Evolutionary conservation across 768 basidiomycete genomes (phyloP), one percentile per base, ranked within the genome.

Genomic region (Lactifluus volemus): DNA sequence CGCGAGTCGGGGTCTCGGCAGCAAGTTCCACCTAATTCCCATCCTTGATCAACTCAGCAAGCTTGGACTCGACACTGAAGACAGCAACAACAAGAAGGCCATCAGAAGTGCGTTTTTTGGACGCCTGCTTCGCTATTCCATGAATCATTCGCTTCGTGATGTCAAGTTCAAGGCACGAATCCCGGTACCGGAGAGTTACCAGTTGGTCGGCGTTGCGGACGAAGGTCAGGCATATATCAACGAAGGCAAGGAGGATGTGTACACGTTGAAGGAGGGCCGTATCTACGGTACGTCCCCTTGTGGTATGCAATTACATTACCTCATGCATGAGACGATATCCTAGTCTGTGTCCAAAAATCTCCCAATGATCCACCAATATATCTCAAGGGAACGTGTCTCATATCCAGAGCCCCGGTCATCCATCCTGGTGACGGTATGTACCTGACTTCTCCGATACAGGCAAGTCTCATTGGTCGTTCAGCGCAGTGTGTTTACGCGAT

Each of bases 121-220:
- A 6, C 77, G 79, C 42, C 67, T 86, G 14, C 78, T 87, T 19
- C 73, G 81, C 39, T 83, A 83, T 38, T 79, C 84, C 0, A 81
- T 82, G 71, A 81, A 80, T 39, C 81, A 83, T 62, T 80, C 88
- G 5, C 72, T 94, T 44, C 79, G 89, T 5, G 82, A 83, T 48
- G 82, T 93, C 65, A 92, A 92, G 67, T 83, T 87, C 66, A 75
- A 78, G 44, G 92, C 91, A 0, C 77, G 89, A 9, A 88, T 95
- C 29, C 82, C 78, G 3, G 78, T 95, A 7, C 84, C 84, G 0
- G 72, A 83, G 0, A 84, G 84, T 60, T 83, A 82, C 59, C 76
- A 84, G 32, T 76, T 95, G 0, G 87, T 92, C 9, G 92, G 92
- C 0, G 81, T 92, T 5, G 86, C 89, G 1, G 92, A 95, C 67